Conservation (phyloP, 306 rosid genomes). For the Castanopsis chinensis region DNA sequence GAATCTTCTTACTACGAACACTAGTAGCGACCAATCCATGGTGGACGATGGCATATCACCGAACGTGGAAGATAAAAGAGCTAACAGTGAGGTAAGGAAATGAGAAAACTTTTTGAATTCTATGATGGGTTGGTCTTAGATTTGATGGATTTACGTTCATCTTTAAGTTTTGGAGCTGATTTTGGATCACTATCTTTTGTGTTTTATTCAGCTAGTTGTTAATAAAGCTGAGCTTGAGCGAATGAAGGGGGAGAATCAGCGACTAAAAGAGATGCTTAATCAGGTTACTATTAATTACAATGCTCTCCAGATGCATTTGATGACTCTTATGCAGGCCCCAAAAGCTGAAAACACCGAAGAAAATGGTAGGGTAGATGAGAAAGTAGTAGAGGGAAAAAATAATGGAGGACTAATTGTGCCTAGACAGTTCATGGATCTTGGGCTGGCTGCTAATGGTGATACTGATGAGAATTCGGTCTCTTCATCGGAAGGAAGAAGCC, state of each 20-base stretch:
- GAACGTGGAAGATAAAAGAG: constrained; percentile 38
- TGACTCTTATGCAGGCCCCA: constrained; percentile 30
- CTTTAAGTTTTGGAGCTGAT: not conserved
- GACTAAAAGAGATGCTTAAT: constrained; percentile 40
- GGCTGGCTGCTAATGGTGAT: constrained; percentile 40
- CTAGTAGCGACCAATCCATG: constrained; percentile 55
- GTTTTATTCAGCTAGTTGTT: constrained; percentile 41
- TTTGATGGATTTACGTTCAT: not conserved
- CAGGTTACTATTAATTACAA: constrained; percentile 41
- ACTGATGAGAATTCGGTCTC: constrained; percentile 42
- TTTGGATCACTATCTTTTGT: not conserved
- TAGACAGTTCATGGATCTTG: constrained; percentile 67
- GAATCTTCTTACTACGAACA: constrained; percentile 67
- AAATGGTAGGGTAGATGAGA: constrained; percentile 7
- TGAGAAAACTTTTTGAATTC: not conserved
- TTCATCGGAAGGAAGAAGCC: constrained; percentile 45
- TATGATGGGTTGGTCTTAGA: not conserved
- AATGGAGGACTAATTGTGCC: constrained; percentile 41
- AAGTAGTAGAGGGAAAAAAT: constrained; percentile 25
- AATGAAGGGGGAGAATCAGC: constrained; percentile 54
- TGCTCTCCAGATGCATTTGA: constrained; percentile 42
- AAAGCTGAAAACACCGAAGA: constrained; percentile 34
- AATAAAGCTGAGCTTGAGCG: constrained; percentile 55
- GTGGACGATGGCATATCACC: constrained; percentile 49
- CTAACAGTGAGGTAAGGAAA: constrained; percentile 50